Evolutionary conservation across 2,329 filamentous ascomycete species (phyloP), one percentile per base, ranked within the genome.

Genomic region (Coleophoma crateriformis): DNA sequence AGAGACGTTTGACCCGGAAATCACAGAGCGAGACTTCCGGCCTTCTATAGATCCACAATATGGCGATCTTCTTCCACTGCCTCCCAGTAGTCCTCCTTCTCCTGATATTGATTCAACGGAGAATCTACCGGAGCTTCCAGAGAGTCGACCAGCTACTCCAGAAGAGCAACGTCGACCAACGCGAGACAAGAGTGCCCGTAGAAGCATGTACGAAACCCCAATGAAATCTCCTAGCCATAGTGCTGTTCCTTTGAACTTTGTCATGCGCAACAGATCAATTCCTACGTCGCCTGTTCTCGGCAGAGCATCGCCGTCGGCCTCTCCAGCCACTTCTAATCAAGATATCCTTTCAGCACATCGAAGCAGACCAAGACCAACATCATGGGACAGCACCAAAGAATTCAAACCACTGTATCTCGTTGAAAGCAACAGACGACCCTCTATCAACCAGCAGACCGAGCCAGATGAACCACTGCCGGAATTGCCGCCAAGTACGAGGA

Each of bases 351-450:
- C 49, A 64, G 63, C 66, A 13, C 58, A 59, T 13, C 74, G 69
- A 57, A 65, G 68, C 45, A 63, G 68, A 39, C 61, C 72, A 19
- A 73, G 81, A 5, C 79, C 79, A 12, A 81, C 71, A 12, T 84
- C 79, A 0, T 84, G 81, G 81, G 81, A 83, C 41, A 79, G 69
- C 55, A 77, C 76, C 15, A 79, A 79, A 48, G 89, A 94, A 62
- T 85, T 91, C 60, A 84, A 87, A 57, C 91, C 91, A 0, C 71
- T 96, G 8, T 92, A 88, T 67, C 82, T 96, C 19, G 81, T 95
- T 7, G 88, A 95, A 65, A 67, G 61, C 15, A 64, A 65, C 13
- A 55, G 57, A 42, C 54, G 58, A 34, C 53, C 50, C 10, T 62
- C 56, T 17, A 49, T 48, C 43, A 47, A 50, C 13, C 51, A 53